Evolutionary conservation across 2,329 filamentous ascomycete genomes (phyloP).

Genomic region (Monilinia fructicola): DNA sequence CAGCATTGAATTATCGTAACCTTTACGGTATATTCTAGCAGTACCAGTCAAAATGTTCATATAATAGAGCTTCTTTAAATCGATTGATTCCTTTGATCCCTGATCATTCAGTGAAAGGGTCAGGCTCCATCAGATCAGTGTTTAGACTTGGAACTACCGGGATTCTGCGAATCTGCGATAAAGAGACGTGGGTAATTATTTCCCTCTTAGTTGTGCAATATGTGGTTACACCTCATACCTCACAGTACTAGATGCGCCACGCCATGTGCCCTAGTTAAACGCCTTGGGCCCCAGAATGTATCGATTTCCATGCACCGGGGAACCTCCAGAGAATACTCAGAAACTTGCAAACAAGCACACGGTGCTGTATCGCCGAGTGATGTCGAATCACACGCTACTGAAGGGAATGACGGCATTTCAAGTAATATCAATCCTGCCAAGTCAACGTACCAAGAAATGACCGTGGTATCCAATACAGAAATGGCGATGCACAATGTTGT

Average conservation of each 20-base stretch:
- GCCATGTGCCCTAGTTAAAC: not conserved
- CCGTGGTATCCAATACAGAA: not conserved
- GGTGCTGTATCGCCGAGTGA: not conserved
- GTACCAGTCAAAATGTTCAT: slow-evolving; percentile 2
- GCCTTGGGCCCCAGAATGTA: not conserved
- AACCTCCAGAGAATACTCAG: not conserved
- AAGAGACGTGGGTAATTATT: not conserved
- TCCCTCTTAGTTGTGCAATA: not conserved
- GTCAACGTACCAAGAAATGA: not conserved
- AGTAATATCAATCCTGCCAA: not conserved
- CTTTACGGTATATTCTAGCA: not conserved
- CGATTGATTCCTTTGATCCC: not conserved
- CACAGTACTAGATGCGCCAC: not conserved
- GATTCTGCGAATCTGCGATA: slow-evolving; percentile 7
- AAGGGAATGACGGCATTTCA: not conserved
- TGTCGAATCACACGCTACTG: not conserved
- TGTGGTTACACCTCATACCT: slow-evolving; percentile 10
- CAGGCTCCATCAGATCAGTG: not conserved
- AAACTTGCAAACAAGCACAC: not conserved
- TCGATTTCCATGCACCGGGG: not conserved
- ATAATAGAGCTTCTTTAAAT: not conserved
- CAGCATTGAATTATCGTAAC: not conserved
- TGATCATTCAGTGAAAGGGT: not conserved
- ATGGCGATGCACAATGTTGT: not conserved
- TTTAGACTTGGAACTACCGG: not conserved